These are phyloP conservation scores for Pseudonectria buxi DNA, from an alignment of 2,329 filamentous ascomycete species.

Conservation along the genomic window DNA sequence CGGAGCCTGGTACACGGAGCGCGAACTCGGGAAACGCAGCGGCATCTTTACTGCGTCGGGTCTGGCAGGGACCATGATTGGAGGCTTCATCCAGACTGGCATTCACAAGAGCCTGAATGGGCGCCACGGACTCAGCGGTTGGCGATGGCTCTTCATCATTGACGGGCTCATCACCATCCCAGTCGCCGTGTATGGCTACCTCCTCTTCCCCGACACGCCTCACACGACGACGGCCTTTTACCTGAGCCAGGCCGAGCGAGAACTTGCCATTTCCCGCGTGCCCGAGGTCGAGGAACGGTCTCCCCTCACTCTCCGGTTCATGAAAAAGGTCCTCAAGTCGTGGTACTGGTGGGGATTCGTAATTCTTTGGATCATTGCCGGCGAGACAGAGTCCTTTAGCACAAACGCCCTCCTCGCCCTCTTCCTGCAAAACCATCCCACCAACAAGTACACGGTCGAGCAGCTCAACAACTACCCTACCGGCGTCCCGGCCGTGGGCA, in stretches of 20 bases:
- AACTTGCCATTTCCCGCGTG: constrained; percentile 37
- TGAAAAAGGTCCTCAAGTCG: constrained; percentile 48
- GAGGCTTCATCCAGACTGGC: constrained; percentile 54
- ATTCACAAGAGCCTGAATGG: constrained; percentile 44
- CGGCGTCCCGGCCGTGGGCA: constrained; percentile 49
- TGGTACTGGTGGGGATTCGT: constrained; percentile 64
- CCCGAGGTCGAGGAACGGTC: constrained; percentile 32
- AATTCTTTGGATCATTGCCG: constrained; percentile 61
- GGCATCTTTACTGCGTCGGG: constrained; percentile 58
- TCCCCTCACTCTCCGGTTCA: constrained; percentile 42
- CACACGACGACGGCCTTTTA: constrained; percentile 39
- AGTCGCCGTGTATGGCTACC: constrained; percentile 28
- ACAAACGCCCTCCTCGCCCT: constrained; percentile 52
- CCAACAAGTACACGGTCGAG: constrained; percentile 34
- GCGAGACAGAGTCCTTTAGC: constrained; percentile 65
- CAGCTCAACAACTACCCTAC: constrained; percentile 53
- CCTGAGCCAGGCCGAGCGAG: constrained; percentile 39
- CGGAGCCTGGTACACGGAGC: constrained; percentile 52
- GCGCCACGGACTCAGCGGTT: constrained; percentile 51
- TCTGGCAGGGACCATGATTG: constrained; percentile 45
- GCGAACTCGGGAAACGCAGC: constrained; percentile 55
- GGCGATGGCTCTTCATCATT: constrained; percentile 66
- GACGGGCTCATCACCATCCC: constrained; percentile 48
- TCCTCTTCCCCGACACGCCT: constrained; percentile 35
- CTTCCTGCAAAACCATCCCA: constrained; percentile 43